Base-by-base conservation (phyloP, 2,329 filamentous ascomycete genomes). In the Xylariomycetidae sp. region DNA sequence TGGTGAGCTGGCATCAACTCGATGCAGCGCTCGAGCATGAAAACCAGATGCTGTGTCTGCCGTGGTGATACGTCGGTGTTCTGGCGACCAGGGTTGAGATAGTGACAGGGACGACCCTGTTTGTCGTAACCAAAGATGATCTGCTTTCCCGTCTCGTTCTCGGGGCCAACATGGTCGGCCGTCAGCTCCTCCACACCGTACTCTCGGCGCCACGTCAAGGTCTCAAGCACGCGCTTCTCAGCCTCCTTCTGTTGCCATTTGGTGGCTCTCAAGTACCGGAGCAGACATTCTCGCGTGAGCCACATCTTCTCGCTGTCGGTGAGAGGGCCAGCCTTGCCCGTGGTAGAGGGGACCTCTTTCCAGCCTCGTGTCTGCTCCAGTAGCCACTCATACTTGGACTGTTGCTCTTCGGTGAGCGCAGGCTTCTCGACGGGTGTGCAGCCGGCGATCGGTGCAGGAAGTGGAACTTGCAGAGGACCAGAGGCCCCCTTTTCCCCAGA, bases 91-190 rank as follows among this genome's bases (percentile, higher is more conserved):
- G 92, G 92, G 56, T 84, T 82, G 39, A 98, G 74, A 63, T 95
- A 95, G 52, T 92, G 77, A 59, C 89, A 95, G 2, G 89, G 87
- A n/a, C 90, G 73, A 31, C 74, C 83, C 40, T 86, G 68, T 38
- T 82, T 85, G 64, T 98, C 92, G 61, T 79, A 98, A 25, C 92
- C 92, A 14, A 92, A 61, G 37, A 94, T 72, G 37, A 95, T 72
- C 60, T 96, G 90, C 69, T 98, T 98, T 47, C 92, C 92, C 8
- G 90, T 96, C 65, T 90, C 88, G 59, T 95, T 94, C 68, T 98
- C 92, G 10, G 85, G 79, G 1, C 84, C 87, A 52, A 96, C 90
- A 63, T 94, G 84, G 7, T 95, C 89, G 8, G 83, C 70, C 0
- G 86, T 89, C 53, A 88, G 75, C 33, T 74, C 79, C 40, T 85